Base-by-base conservation (phyloP, 1,139 yeast genomes). In the Waltiozyma sp. region DNA sequence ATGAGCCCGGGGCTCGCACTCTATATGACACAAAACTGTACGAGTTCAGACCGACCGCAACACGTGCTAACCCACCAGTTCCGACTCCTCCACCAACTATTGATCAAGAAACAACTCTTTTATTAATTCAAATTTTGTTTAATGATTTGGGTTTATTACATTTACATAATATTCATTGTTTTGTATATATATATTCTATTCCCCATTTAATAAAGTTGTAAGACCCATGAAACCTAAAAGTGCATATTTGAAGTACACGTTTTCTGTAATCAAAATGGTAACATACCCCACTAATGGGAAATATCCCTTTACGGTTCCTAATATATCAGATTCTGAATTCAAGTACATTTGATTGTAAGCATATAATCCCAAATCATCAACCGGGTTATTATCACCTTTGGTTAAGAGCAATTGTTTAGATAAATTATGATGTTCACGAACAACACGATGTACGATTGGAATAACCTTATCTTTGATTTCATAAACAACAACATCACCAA, bases 401-500 rank as follows among this genome's bases (percentile, higher is more conserved):
- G 99, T 93, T 49, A 91, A 72, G 42, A 91, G 65, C 45, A 80
- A 69, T 63, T 91, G 97, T 58, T 77, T 79, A 41, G 49, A 50
- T 45, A 51, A 54, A 45, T 50, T 52, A 50, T 72, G 77, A 59
- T 86, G 95, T 54, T 87, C 91, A 56, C 96, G 74, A 57, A 93
- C 63, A 1, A 93, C 96, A 51, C 99, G 75, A 59, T 91, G 99
- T 21, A 91, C 99, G 58, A 91, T 91, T 18, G 99, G 98, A 39
- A 91, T 89, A 35, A 77, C 70, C 56, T 86, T 80, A 3, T 81
- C 86, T 43, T 75, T 73, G 26, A 89, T 75, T 55, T 91, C 91
- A 60, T 93, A 91, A n/a, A 91, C 98, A 13, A 91, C 97, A 23
- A 91, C 73, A 57, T 91, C 98, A n/a, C 99, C 99, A 1, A 89